A percentile compares a stretch with the other conserved stretches of the same genome.
phyloP scores from a whole-genome alignment of 148 eudicot genomes.

The Nyssa sinensis region DNA sequence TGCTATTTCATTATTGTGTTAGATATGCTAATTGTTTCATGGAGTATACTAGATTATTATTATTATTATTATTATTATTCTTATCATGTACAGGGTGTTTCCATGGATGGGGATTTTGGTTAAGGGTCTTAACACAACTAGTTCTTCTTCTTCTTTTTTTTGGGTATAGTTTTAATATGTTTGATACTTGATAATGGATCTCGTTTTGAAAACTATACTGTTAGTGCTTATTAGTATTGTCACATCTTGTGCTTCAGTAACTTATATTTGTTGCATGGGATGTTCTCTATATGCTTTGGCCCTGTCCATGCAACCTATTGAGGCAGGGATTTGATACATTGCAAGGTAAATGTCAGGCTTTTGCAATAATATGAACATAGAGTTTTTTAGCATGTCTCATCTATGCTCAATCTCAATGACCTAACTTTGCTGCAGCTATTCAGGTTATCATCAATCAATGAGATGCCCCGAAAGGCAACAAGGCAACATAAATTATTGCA shows the following conservation, averaged over 20 bases:
- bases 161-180: neutral
- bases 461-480: slow-evolving; percentile 61
- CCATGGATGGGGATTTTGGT: neutral
- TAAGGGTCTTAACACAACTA: neutral
- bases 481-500: slow-evolving; percentile 23
- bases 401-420: neutral
- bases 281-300: neutral
- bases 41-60: neutral
- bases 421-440: neutral
- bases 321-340: neutral
- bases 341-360: neutral
- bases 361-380: neutral
- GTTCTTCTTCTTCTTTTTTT: too few relatives aligned
- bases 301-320: neutral
- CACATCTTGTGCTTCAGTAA: neutral
- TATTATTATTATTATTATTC: too few relatives aligned
- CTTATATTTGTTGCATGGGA: neutral
- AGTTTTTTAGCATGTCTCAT: neutral
- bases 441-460: neutral
- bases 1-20: neutral
- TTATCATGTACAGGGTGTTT: too few relatives aligned
- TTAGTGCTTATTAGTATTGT: neutral
- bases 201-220: neutral
- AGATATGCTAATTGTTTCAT: neutral
- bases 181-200: neutral